Base-by-base conservation (phyloP, 2,329 filamentous ascomycete genomes). In the Lachnellula suecica region DNA sequence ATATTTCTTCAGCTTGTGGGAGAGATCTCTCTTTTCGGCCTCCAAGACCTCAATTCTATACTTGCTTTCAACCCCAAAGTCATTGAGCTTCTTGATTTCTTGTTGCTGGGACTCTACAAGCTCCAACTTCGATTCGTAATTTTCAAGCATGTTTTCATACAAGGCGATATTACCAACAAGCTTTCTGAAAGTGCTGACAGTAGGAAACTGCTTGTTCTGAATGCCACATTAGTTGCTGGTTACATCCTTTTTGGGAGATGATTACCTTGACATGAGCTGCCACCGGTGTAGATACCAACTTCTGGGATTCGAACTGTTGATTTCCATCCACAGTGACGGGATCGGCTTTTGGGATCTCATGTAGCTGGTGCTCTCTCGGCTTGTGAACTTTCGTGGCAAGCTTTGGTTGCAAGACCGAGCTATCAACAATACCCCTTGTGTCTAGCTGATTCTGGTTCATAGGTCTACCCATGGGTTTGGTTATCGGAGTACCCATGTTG, bases 1-100 rank as follows among this genome's bases (percentile, higher is more conserved):
- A 8, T 68, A 45, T n/a, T 47, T 60, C 11, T 64, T 52, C 13
- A 70, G 38, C 31, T 60, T 58, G 22, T 54, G 34, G 4, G 29
- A 63, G 49, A 49, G 67, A 51, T 23, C 40, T 40, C 4, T 25
- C 47, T 55, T 63, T 9, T 59, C 54, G 1, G 15, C 29, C 29
- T 60, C 52, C 20, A 65, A 42, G 4, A 23, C 11, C 35, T 51
- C 15, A 13, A 58, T 50, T 43, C 50, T 37, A 17, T 60, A 27
- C 20, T 34, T 52, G 1, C 46, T 37, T 23, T 52, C 38, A 17
- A 35, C 40, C 5, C 44, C 31, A 2, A 38, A 45, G 7, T 34
- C 17, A 10, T 47, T 50, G 10, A 61, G 50, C 11, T 43, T 46
- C 13, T 48, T 35, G 13, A 57, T 56, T 23, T 60, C 53, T 22